phyloP scores from a whole-genome alignment of 139 green algal species.

The Zygnema cylindricum region DNA sequence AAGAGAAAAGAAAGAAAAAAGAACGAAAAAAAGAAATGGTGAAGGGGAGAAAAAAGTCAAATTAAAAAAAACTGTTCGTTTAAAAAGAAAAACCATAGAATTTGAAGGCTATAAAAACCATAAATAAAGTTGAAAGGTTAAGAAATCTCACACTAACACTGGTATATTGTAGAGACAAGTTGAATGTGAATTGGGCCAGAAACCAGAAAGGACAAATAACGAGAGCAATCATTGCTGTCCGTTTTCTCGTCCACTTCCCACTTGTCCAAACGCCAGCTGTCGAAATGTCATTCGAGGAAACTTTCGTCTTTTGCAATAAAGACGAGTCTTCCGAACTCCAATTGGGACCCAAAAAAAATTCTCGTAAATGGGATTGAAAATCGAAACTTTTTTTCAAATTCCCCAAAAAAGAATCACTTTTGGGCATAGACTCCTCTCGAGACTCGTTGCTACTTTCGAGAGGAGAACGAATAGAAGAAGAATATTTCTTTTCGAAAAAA shows the following conservation, averaged over 20 bases:
- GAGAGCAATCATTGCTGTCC: constrained; percentile 34
- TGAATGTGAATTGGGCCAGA: constrained; percentile 89
- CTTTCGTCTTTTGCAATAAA: not conserved
- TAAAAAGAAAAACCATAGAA: not conserved
- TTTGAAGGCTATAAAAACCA: constrained; percentile 12
- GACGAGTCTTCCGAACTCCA: not conserved
- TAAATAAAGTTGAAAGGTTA: constrained; percentile 10
- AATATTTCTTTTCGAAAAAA: not conserved
- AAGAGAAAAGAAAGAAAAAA: not conserved
- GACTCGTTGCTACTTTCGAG: not conserved
- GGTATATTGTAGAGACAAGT: constrained; percentile 79
- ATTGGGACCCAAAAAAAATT: not conserved
- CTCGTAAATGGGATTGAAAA: not conserved
- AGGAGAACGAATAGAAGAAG: not conserved
- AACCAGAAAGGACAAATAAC: constrained; percentile 88
- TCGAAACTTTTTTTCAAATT: not conserved
- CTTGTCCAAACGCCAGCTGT: not conserved
- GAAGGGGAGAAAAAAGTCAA: constrained; percentile 23
- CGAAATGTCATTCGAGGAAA: no score
- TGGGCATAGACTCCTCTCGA: not conserved
- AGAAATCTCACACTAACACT: constrained; percentile 76
- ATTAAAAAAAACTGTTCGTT: constrained; percentile 5
- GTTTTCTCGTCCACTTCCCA: not conserved
- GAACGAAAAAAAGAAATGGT: constrained; percentile 2
- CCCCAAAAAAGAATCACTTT: not conserved